Evolutionary conservation across 2,329 filamentous ascomycete species (phyloP).

Genomic region (Thielaviopsis ethacetica): DNA sequence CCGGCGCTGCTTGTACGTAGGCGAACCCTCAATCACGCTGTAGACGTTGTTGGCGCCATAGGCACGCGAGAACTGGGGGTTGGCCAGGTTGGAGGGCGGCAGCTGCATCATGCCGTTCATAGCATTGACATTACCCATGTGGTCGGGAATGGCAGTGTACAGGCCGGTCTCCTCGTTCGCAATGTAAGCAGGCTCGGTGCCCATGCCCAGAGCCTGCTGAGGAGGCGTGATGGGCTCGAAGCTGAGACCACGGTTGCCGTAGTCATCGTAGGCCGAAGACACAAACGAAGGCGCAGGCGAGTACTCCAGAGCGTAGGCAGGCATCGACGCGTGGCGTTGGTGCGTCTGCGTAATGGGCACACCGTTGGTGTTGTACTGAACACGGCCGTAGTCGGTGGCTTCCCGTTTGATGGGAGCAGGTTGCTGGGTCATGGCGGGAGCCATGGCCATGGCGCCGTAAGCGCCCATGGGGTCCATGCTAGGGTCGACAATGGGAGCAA

Average conservation of each 20-base stretch:
- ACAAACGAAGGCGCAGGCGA: constrained; percentile 95
- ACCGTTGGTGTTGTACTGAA: constrained; percentile 86
- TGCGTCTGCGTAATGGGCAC: constrained; percentile 69
- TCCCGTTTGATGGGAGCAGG: constrained; percentile 61
- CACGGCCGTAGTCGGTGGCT: constrained; percentile 54
- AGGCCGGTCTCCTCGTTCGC: constrained; percentile 94
- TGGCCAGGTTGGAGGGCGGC: constrained; percentile 68
- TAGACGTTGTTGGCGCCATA: constrained; percentile 68
- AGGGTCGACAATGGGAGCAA: constrained; percentile 38
- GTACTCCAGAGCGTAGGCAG: constrained; percentile 85
- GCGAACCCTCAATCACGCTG: constrained; percentile 92
- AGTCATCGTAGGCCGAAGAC: constrained; percentile 97
- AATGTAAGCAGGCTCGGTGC: constrained; percentile 87
- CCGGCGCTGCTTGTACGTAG: constrained; percentile 94
- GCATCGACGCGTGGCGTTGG: constrained; percentile 96
- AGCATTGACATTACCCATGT: constrained; percentile 52
- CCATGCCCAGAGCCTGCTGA: constrained; percentile 68
- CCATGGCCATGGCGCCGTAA: constrained; percentile 54
- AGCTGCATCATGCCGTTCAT: constrained; percentile 85
- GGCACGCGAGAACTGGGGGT: constrained; percentile 61
- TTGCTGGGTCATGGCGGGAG: constrained; percentile 51
- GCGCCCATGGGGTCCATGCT: constrained; percentile 58
- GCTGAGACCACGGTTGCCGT: constrained; percentile 87
- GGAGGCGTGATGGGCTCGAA: constrained; percentile 95
- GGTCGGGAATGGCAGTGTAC: constrained; percentile 87